Conservation (phyloP, 768 basidiomycete species). For the Amanita rubescens region DNA sequence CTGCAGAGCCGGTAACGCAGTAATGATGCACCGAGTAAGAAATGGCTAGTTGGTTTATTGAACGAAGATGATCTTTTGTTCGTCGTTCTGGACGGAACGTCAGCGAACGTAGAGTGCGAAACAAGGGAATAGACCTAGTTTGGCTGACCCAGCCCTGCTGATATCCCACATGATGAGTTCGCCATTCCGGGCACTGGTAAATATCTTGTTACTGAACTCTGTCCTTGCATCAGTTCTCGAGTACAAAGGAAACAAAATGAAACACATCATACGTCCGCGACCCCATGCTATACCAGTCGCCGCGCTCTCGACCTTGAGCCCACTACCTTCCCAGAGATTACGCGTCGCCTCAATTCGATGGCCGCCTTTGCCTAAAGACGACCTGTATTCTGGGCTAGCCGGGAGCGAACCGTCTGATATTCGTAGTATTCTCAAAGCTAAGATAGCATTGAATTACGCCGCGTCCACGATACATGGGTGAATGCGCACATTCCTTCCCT, state of each 20-base stretch:
- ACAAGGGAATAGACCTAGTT: conserved; percentile 52
- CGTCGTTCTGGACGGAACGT: conserved; percentile 41
- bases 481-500: conserved; percentile 64
- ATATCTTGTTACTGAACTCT: conserved; percentile 70
- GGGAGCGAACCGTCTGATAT: conserved; percentile 37
- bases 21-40: conserved; percentile 64
- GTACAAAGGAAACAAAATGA: not conserved
- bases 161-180: conserved; percentile 83
- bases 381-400: conserved; percentile 40
- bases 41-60: conserved; percentile 62
- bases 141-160: conserved; percentile 54
- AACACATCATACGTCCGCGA: conserved; percentile 42
- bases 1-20: conserved; percentile 74
- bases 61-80: conserved; percentile 62
- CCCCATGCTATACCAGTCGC: conserved; percentile 83
- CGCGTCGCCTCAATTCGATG: conserved; percentile 64
- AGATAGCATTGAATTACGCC: not conserved
- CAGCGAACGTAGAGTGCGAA: not conserved
- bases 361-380: conserved; percentile 48
- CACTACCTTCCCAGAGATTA: conserved; percentile 74
- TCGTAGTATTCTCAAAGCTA: conserved; percentile 56
- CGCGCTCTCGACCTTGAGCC: conserved; percentile 70
- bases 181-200: conserved; percentile 76
- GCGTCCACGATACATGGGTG: not conserved
- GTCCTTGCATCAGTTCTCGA: not conserved